Evolutionary conservation across 1,139 yeast genomes (phyloP).

Genomic region (Debaryomycetaceae sp.): DNA sequence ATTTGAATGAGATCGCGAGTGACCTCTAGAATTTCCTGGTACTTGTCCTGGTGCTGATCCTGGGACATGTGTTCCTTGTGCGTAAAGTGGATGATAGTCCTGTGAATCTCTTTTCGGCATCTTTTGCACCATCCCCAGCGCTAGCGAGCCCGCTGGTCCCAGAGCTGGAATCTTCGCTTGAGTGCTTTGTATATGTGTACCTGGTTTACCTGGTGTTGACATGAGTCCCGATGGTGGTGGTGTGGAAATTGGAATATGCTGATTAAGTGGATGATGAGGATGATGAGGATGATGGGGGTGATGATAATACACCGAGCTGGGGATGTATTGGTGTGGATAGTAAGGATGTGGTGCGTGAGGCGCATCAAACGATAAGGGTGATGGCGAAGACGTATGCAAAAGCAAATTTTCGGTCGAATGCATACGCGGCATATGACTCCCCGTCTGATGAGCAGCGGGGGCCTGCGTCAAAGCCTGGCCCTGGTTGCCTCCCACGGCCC

Average conservation of each 20-base stretch:
- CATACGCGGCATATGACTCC: neutral
- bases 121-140: neutral
- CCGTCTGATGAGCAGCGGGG: constrained; percentile 4
- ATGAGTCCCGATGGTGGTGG: constrained; percentile 2
- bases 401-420: constrained; percentile 4
- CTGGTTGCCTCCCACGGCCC: constrained; percentile 1
- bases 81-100: neutral
- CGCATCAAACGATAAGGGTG: constrained; percentile 8
- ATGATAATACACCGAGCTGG: constrained; percentile 2
- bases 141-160: neutral
- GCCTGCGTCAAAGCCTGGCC: neutral
- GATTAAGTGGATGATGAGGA: constrained; percentile 3
- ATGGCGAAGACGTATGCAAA: constrained; percentile 11
- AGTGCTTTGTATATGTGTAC: neutral
- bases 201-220: constrained; percentile 1
- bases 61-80: neutral
- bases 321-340: constrained; percentile 2
- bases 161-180: neutral
- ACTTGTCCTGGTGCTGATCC: neutral
- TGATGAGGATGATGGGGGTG: constrained; percentile 3
- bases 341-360: constrained; percentile 4
- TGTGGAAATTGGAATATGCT: neutral
- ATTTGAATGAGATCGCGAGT: neutral
- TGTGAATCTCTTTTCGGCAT: neutral
- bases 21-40: neutral